phyloP scores from a whole-genome alignment of 2,329 filamentous ascomycete genomes.

The Golovinomyces cichoracearum region DNA sequence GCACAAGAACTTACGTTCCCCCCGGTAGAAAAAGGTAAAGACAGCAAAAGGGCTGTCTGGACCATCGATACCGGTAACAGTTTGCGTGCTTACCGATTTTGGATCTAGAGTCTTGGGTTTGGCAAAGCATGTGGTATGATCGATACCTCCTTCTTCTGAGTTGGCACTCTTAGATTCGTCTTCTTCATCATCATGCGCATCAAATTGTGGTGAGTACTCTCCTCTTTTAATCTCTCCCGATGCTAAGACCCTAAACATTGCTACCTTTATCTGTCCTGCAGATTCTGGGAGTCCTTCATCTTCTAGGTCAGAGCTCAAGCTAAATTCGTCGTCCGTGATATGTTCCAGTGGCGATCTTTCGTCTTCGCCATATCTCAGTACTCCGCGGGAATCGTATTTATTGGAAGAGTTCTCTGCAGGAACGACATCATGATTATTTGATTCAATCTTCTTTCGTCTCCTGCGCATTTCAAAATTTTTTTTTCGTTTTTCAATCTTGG shows the following conservation, averaged over 20 bases:
- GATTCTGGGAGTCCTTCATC: slow-evolving; percentile 83
- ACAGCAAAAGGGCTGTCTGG: slow-evolving; percentile 88
- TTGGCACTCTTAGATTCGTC: slow-evolving; percentile 22
- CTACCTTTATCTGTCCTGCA: slow-evolving; percentile 92
- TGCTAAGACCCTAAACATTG: slow-evolving; percentile 79
- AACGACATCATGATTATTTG: slow-evolving; percentile 3
- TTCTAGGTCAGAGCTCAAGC: slow-evolving; percentile 44
- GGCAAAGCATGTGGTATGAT: slow-evolving; percentile 93
- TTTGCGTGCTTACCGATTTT: slow-evolving; percentile 94
- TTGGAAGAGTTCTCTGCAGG: background rate
- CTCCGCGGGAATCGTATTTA: slow-evolving; percentile 20
- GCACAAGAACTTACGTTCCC: slow-evolving; percentile 44
- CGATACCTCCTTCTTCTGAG: slow-evolving; percentile 56
- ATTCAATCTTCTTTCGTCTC: slow-evolving; percentile 30
- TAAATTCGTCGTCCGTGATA: slow-evolving; percentile 36
- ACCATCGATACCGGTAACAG: slow-evolving; percentile 91
- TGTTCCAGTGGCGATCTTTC: slow-evolving; percentile 49
- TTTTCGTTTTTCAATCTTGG: slow-evolving; percentile 68
- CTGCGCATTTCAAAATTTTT: slow-evolving; percentile 50
- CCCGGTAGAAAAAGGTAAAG: slow-evolving; percentile 94
- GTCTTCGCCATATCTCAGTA: slow-evolving; percentile 59
- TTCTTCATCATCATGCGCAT: slow-evolving; percentile 86
- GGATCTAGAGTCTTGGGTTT: slow-evolving; percentile 90
- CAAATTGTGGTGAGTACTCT: slow-evolving; percentile 93
- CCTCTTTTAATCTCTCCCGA: slow-evolving; percentile 94